Evolutionary conservation across 2,329 filamentous ascomycete species (phyloP).

Genomic region (Colletotrichum shisoi): DNA sequence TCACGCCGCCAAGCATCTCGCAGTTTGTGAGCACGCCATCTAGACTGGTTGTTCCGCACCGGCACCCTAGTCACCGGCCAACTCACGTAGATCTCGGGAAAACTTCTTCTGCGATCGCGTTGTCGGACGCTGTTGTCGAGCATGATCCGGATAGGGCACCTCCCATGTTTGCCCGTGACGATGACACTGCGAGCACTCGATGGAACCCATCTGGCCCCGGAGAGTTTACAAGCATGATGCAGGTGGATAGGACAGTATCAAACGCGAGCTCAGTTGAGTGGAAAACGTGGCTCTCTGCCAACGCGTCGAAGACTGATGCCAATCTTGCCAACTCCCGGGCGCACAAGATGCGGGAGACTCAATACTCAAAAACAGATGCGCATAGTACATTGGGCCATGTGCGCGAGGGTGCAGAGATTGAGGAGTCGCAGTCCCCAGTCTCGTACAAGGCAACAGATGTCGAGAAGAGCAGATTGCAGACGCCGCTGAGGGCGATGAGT

Average conservation of each 20-base stretch:
- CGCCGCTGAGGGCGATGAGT: conserved; percentile 20
- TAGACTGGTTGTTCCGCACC: not conserved
- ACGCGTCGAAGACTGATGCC: conserved; percentile 52
- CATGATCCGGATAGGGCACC: not conserved
- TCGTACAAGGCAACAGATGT: conserved; percentile 24
- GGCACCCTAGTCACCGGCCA: not conserved
- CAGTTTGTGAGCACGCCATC: not conserved
- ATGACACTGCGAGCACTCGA: not conserved
- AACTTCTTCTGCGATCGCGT: not conserved
- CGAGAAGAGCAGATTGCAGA: conserved; percentile 8
- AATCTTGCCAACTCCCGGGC: not conserved
- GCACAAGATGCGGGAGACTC: conserved; percentile 21
- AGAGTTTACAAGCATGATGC: conserved; percentile 40
- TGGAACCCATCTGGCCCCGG: not conserved
- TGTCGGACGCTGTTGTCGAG: not conserved
- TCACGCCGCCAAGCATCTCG: not conserved
- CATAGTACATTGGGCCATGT: conserved; percentile 51
- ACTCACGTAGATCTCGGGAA: not conserved
- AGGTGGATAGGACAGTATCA: conserved; percentile 50
- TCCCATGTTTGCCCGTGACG: not conserved
- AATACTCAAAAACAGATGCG: conserved; percentile 41
- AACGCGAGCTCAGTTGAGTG: conserved; percentile 61
- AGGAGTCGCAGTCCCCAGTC: conserved; percentile 47
- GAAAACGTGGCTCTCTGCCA: conserved; percentile 63
- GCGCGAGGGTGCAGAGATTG: conserved; percentile 61